Evolutionary conservation across 495 filamentous ascomycete genomes (phyloP).

Genomic region (Echria macrotheca): DNA sequence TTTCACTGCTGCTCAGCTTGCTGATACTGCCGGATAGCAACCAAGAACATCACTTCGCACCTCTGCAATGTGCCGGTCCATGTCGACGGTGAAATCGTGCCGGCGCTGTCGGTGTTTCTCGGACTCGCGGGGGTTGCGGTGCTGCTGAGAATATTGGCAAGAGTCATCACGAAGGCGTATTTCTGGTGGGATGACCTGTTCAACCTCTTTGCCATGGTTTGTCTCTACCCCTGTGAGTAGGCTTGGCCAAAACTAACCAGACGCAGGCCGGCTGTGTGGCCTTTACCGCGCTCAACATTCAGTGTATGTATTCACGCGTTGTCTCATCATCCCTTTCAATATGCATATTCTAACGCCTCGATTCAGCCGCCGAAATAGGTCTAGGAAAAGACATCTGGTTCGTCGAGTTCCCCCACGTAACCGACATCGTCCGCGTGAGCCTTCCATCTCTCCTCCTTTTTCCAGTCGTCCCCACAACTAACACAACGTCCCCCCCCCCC

Average conservation of each 20-base stretch:
- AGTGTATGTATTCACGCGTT: background rate
- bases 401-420: constrained; percentile 42
- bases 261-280: constrained; percentile 12
- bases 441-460: background rate
- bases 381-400: constrained; percentile 45
- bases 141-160: constrained; percentile 21
- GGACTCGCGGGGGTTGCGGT: constrained; percentile 21
- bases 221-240: background rate
- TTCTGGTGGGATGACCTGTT: constrained; percentile 33
- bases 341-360: background rate
- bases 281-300: constrained; percentile 15
- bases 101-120: constrained; percentile 19
- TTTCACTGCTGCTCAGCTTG: background rate
- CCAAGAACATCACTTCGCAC: constrained; percentile 16
- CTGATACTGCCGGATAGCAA: constrained; percentile 11
- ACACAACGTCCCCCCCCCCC: too few species aligned
- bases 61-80: constrained; percentile 11
- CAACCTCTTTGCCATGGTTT: constrained; percentile 25
- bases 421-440: constrained; percentile 18
- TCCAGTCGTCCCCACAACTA: background rate
- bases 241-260: background rate
- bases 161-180: constrained; percentile 24
- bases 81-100: constrained; percentile 11
- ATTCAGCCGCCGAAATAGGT: constrained; percentile 34
- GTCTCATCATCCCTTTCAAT: background rate